Evolutionary conservation across 2,329 filamentous ascomycete species (phyloP).

Genomic region (Penicillium rolfsii): DNA sequence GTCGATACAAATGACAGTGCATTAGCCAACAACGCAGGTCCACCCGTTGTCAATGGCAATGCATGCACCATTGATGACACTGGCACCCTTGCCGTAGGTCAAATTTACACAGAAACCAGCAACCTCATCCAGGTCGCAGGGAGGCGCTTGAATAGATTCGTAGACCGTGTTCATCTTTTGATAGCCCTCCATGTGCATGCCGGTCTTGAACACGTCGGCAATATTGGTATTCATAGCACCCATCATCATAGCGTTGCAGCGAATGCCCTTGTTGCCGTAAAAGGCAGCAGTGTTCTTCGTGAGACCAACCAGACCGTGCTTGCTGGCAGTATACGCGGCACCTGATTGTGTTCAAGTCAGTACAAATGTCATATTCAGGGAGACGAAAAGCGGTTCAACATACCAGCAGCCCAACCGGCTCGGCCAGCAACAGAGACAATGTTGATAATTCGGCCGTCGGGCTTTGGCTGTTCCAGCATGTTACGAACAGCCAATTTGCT

Average conservation of each 20-base stretch:
- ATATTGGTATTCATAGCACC: slow-evolving; percentile 64
- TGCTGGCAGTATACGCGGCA: slow-evolving; percentile 57
- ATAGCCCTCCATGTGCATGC: slow-evolving; percentile 32
- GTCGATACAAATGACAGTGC: background rate
- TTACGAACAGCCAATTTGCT: slow-evolving; percentile 56
- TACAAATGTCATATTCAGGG: background rate
- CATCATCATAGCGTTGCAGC: slow-evolving; percentile 55
- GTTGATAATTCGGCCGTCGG: slow-evolving; percentile 57
- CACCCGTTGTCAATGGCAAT: slow-evolving; percentile 38
- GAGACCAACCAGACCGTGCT: slow-evolving; percentile 59
- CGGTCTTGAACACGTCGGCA: slow-evolving; percentile 44
- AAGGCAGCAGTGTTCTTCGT: slow-evolving; percentile 62
- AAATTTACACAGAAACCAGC: slow-evolving; percentile 35
- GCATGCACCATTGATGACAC: slow-evolving; percentile 36
- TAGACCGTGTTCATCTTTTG: slow-evolving; percentile 23
- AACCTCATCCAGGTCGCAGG: slow-evolving; percentile 32
- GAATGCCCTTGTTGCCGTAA: slow-evolving; percentile 60
- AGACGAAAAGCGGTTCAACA: slow-evolving; percentile 9
- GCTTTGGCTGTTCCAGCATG: slow-evolving; percentile 44
- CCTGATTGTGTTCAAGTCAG: slow-evolving; percentile 33
- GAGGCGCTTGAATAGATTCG: slow-evolving; percentile 19
- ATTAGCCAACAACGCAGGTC: slow-evolving; percentile 25
- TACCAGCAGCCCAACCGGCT: slow-evolving; percentile 48
- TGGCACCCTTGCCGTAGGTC: slow-evolving; percentile 30
- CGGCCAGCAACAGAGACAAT: slow-evolving; percentile 54